Evolutionary conservation across 129 eudicot genomes (phyloP), one percentile per base, ranked within the genome.

Genomic region (Arctium minus): DNA sequence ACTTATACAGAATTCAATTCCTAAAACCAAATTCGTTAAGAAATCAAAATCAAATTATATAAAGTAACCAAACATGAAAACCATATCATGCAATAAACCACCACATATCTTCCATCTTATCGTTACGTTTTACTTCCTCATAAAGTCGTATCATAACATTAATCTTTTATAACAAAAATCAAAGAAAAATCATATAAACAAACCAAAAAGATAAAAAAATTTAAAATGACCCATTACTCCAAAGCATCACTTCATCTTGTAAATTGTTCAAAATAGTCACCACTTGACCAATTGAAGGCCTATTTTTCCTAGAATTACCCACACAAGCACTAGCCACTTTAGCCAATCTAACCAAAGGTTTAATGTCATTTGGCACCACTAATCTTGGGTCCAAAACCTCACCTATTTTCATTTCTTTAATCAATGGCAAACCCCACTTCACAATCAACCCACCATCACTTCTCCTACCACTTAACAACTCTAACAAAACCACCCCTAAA

Each of bases 261-360:
- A 95, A 82, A 77, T 83, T 87, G 70, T 88, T 90, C 81, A 92
- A 91, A 83, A 95, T 95, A 9, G 93, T 48, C 9, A 81, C 92
- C 29, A 95, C 84, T 83, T 95, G 97, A 72, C 40, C 85, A 35
- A 90, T 91, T 15, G 88, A 87, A 76, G 97, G 97, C 86, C 98
- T 83, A 81, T 83, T 91, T 69, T 77, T 87, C 78, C 98, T 89
- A 39, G 91, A 88, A 83, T 95, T 95, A 8, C 93, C 93, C 48
- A 95, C 97, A 86, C 98, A 95, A 78, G 97, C 97, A 79, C 85
- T 85, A 69, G 97, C 97, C 77, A 95, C 96, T 85, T 90, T 95
- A 50, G 93, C 92, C 87, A 92, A 88, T 85, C 97, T 91, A 78
- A 88, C 89, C 73, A 92, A 89, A 22, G 94, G 96, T 84, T 90